A percentile compares a stretch with the other conserved stretches of the same genome.
Conservation (phyloP, 768 basidiomycete genomes). For the Tephrocybe sp. region DNA sequence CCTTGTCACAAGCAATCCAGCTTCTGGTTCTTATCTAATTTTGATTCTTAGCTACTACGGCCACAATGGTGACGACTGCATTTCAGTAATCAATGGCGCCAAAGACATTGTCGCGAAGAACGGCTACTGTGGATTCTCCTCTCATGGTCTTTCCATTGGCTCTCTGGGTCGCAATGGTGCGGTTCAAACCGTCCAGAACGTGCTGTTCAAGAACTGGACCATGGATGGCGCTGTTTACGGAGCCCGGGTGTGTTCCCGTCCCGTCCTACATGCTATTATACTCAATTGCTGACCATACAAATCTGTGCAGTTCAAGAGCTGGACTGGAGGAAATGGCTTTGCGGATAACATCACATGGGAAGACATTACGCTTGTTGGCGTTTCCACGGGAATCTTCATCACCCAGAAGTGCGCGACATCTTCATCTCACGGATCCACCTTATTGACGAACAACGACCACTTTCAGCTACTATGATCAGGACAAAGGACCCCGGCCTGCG, state of each 20-base stretch:
- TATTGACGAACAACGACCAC: not conserved
- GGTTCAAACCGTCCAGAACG: conserved; percentile 40
- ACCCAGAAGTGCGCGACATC: conserved; percentile 38
- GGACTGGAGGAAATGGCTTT: conserved; percentile 46
- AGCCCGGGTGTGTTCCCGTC: conserved; percentile 29
- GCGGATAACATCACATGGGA: conserved; percentile 50
- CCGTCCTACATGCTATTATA: not conserved
- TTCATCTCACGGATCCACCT: not conserved
- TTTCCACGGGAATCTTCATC: conserved; percentile 46
- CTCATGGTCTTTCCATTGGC: conserved; percentile 49
- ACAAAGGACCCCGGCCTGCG: conserved; percentile 32
- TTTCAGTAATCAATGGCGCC: conserved; percentile 47
- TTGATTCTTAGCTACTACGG: conserved; percentile 32
- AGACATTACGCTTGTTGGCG: conserved; percentile 42
- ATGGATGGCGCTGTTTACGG: conserved; percentile 51
- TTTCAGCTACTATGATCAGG: conserved; percentile 52
- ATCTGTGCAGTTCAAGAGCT: conserved; percentile 42
- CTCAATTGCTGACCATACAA: not conserved
- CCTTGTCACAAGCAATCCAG: not conserved
- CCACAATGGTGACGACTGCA: conserved; percentile 49
- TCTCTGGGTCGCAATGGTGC: conserved; percentile 42
- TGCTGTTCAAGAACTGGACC: conserved; percentile 48
- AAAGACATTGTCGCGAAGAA: conserved; percentile 44
- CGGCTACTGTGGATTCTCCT: conserved; percentile 45
- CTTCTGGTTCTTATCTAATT: too few relatives aligned